Percentiles rank a stretch among this genome's conserved stretches.
Evolutionary conservation across 164 flowering plant genomes (phyloP).

Genomic region (Aristolochia fimbriata): DNA sequence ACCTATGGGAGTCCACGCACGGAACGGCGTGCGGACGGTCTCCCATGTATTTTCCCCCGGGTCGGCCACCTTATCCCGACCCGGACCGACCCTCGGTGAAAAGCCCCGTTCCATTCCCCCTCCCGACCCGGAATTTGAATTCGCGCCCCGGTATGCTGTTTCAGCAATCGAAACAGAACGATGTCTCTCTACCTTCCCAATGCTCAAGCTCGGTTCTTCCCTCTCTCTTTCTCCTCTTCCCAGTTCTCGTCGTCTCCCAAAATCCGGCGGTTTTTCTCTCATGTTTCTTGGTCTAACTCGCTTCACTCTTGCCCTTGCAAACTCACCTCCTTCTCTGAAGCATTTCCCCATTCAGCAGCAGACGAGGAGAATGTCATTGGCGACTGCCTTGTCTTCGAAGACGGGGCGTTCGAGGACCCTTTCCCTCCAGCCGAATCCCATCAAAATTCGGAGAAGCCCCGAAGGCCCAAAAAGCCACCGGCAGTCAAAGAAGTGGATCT

Average conservation of each 20-base stretch:
- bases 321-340: not conserved
- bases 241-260: not conserved
- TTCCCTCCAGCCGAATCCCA: constrained; percentile 6
- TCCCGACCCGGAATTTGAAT: no score
- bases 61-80: no score
- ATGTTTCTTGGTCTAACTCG: not conserved
- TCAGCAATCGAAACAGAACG: no score
- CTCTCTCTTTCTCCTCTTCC: no score
- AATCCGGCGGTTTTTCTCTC: not conserved
- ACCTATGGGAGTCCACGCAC: no score
- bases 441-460: not conserved
- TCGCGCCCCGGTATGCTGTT: no score
- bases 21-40: no score
- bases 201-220: no score
- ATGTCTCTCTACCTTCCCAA: no score
- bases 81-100: no score
- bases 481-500: constrained; percentile 25
- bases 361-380: constrained; percentile 54
- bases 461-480: constrained; percentile 7
- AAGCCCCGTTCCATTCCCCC: no score
- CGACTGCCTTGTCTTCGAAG: constrained; percentile 83
- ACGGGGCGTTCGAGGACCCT: constrained; percentile 74
- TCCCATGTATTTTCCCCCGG: no score
- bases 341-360: constrained; percentile 1
- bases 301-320: not conserved